Evolutionary conservation across 371 early-diverging fungal genomes (phyloP), one percentile per base, ranked within the genome.

Genomic region (Rhizopus delemar): DNA sequence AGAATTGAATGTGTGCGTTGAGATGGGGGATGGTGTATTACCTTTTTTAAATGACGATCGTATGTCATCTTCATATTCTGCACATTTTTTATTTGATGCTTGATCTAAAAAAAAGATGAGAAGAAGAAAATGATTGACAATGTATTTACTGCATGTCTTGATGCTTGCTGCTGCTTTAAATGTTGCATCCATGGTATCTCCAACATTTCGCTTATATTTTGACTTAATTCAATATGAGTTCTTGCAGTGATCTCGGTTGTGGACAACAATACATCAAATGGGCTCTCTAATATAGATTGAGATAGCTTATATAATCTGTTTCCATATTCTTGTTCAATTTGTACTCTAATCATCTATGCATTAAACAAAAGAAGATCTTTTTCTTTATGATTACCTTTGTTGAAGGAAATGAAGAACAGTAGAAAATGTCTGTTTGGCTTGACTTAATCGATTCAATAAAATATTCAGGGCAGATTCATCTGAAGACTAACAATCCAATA

Each of bases 171-270:
- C 6, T 55, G 50, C 9, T 41, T 28, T 22, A 61, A 2, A 33
- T 50, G 55, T 15, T 22, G 22, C 0, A 41, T n/a, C 6, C 54
- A 43, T 11, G 61, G 61, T 9, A 55, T 0, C 29, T 61, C 31
- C 28, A 61, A 7, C 55, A 61, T 22, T 22, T 61, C 49, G 34
- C 38, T 54, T 3, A 61, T 61, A n/a, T 61, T 41, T n/a, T 61
- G 55, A 7, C 61, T 15, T 50, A 61, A 15, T 48, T 61, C 61
- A 2, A 61, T 43, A 55, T 61, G 61, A 1, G 61, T 55, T 45
- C 61, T 61, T 29, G 61, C 61, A 22, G n/a, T 61, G 43, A 55
- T 51, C 50, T 61, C 61, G n/a, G 61, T 49, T 28, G 61, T 35
- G 7, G 41, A 39, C 12, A 50, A 50, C 33, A 61, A 35, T 5